Base-by-base conservation (phyloP, 768 basidiomycete species). In the Mycena venus region DNA sequence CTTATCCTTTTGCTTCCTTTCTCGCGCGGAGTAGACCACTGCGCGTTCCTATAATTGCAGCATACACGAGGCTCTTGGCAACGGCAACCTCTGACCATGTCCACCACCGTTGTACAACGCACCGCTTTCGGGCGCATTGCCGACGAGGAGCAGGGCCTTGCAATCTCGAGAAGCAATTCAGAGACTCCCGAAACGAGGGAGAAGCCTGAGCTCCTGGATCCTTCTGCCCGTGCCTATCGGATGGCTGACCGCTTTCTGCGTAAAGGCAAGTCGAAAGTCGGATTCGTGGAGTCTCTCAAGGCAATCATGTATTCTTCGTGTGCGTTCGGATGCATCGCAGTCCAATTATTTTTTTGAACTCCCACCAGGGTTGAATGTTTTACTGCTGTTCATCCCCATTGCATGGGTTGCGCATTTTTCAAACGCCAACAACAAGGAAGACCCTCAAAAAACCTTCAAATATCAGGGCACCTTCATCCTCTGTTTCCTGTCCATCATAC, bases 401-500 rank as follows among this genome's bases (percentile, higher is more conserved):
- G 89, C 92, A 21, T 94, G 91, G 91, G 86, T 84, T 12, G 86
- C 88, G 0, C 89, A 92, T 78, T 93, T 91, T 49, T 61, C 34
- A 8, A 80, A 78, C 56, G 72, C 10, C 10, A 34, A 53, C 31
- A 62, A 71, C 19, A 69, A 25, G 36, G 36, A 38, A 15, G 36
- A 25, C 19, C 38, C 51, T 10, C 49, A 34, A 40, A 66, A 56
- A 47, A 71, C 56, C 12, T 70, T 32, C 34, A 53, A 27, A 12
- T 64, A 40, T 42, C 6, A 23, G 14, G 34, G 21, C n/a, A 77
- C 75, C 4, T 77, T 77, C 32, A 19, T 77, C 12, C 29, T 94
- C 8, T 90, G 87, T 70, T 92, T 94, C 79, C 83, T 93, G 59
- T 84, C 90, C 6, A 91, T 94, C 68, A 85, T 95, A 9, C 91